A percentile compares a stretch with the other conserved stretches of the same genome.
Conservation (phyloP, 139 green algal genomes). For the Coelastrella sp. region DNA sequence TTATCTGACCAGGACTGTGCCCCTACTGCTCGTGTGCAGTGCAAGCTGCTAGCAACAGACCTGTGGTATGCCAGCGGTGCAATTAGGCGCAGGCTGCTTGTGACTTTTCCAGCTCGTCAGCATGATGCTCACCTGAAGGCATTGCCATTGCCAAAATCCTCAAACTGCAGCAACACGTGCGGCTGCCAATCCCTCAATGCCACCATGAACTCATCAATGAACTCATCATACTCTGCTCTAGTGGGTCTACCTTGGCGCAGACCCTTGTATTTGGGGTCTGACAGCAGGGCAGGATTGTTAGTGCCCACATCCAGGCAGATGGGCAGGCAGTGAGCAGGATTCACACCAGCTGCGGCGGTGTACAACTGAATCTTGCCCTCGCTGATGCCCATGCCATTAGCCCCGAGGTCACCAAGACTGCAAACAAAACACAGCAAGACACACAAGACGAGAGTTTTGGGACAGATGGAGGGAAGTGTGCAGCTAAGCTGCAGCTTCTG, state of each 20-base stretch:
- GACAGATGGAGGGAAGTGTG: too few relatives aligned
- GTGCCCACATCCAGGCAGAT: constrained; percentile 91
- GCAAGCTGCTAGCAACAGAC: too few relatives aligned
- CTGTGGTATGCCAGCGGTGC: too few relatives aligned
- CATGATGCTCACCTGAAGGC: constrained; percentile 50
- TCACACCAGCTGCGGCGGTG: constrained; percentile 61
- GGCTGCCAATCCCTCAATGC: constrained; percentile 65
- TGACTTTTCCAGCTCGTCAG: neutral
- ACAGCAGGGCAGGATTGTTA: constrained; percentile 79
- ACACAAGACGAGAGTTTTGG: neutral
- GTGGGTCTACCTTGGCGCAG: constrained; percentile 37
- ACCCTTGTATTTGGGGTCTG: constrained; percentile 79
- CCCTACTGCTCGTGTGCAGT: too few relatives aligned
- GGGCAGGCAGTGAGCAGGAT: constrained; percentile 79
- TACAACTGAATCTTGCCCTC: constrained; percentile 86
- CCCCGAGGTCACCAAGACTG: constrained; percentile 71
- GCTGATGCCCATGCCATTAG: constrained; percentile 86
- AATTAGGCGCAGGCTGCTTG: too few relatives aligned
- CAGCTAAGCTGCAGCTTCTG: neutral
- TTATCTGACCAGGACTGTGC: too few relatives aligned
- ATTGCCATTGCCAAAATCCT: constrained; percentile 63
- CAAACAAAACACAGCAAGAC: constrained; percentile 4
- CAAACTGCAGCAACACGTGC: constrained; percentile 89
- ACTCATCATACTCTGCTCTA: constrained; percentile 59
- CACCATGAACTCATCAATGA: constrained; percentile 74